A percentile compares a stretch with the other conserved stretches of the same genome.
These are phyloP conservation scores for Auxenochlorella pyrenoidosa DNA, from an alignment of 139 green algal genomes.

Conservation along the genomic window DNA sequence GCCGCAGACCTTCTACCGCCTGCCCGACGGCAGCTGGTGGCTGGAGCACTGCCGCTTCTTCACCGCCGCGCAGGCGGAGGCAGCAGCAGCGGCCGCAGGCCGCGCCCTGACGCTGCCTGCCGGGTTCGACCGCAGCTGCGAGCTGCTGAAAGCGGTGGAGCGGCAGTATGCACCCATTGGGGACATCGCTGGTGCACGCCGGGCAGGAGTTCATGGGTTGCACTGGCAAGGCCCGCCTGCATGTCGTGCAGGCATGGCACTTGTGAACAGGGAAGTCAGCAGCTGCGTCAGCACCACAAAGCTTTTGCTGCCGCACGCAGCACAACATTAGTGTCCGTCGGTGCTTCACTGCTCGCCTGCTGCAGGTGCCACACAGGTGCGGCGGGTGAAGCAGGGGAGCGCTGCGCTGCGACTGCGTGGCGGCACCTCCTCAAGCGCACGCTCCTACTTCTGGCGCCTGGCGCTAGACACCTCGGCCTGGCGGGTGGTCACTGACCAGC, in stretches of 20 bases:
- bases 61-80: conserved; percentile 41
- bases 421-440: background rate
- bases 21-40: conserved; percentile 45
- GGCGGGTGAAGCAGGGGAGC: conserved; percentile 26
- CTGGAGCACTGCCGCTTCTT: conserved; percentile 50
- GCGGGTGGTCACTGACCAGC: conserved; percentile 27
- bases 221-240: background rate
- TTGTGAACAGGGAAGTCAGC: background rate
- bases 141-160: conserved; percentile 47
- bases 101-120: conserved; percentile 15
- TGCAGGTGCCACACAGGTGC: conserved; percentile 18
- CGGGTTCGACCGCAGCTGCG: conserved; percentile 31
- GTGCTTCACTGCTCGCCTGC: background rate
- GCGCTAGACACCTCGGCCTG: background rate
- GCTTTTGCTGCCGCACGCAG: no score
- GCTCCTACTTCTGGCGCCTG: conserved; percentile 30
- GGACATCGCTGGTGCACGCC: background rate
- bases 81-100: conserved; percentile 1
- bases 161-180: conserved; percentile 14
- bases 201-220: background rate
- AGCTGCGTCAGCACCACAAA: no score
- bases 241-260: background rate
- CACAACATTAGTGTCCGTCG: background rate
- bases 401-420: conserved; percentile 7
- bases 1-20: conserved; percentile 42